Percentiles rank a stretch among this genome's conserved stretches.
Evolutionary conservation across 106 monocot species (phyloP).

Genomic region (Xerophyta viscosa): DNA sequence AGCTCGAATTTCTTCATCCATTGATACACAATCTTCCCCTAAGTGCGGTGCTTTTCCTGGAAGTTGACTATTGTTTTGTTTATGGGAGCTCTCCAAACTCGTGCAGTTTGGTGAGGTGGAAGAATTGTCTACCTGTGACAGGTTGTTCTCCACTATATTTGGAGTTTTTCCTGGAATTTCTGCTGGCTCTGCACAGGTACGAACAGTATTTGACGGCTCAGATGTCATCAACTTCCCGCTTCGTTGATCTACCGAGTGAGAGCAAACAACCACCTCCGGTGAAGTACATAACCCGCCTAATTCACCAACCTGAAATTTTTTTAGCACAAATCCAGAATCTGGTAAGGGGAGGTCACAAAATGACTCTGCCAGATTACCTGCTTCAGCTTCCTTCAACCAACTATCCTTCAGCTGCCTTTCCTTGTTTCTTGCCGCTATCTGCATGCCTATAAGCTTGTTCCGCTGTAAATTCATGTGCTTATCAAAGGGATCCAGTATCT

Average conservation of each 20-base stretch:
- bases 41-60: neutral
- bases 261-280: neutral
- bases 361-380: constrained; percentile 24
- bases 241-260: constrained; percentile 2
- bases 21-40: neutral
- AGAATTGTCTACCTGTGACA: neutral
- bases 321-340: constrained; percentile 30
- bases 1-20: constrained; percentile 11
- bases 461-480: constrained; percentile 30
- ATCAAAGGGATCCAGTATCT: constrained; percentile 20
- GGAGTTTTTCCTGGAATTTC: neutral
- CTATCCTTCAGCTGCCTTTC: constrained; percentile 31
- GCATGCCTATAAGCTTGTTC: constrained; percentile 24
- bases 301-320: constrained; percentile 22
- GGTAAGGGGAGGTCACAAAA: constrained; percentile 51
- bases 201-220: neutral
- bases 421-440: constrained; percentile 20
- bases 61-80: neutral
- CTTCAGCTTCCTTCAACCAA: constrained; percentile 47
- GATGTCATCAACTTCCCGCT: neutral
- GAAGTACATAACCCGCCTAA: constrained; percentile 2
- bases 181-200: constrained; percentile 3
- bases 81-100: neutral
- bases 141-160: constrained; percentile 1
- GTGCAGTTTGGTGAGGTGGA: neutral